Conservation (phyloP, 1,284 basidiomycete species). For the Ceratobasidium sp. region DNA sequence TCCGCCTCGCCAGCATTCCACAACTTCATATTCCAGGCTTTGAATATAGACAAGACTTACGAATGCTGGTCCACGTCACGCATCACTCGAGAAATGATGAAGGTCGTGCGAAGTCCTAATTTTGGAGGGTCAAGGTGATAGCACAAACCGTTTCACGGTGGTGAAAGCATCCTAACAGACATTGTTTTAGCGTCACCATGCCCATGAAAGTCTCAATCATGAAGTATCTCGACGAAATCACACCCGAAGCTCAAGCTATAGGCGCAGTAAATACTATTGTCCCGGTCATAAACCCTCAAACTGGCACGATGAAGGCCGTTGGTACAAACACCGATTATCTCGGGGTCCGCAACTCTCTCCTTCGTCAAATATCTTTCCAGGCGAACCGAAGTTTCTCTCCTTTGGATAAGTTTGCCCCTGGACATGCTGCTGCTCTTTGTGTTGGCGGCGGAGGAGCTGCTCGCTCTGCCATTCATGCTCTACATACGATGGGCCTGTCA, state of each 20-base stretch:
- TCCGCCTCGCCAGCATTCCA: slow-evolving; percentile 58
- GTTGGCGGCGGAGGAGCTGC: slow-evolving; percentile 59
- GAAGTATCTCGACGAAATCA: slow-evolving; percentile 56
- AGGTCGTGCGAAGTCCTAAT: slow-evolving; percentile 53
- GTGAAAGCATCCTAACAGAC: not conserved
- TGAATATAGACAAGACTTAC: slow-evolving; percentile 54
- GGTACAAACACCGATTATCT: slow-evolving; percentile 58
- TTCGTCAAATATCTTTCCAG: slow-evolving; percentile 49
- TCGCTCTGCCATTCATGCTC: slow-evolving; percentile 57
- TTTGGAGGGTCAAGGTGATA: slow-evolving; percentile 55
- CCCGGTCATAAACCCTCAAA: slow-evolving; percentile 52
- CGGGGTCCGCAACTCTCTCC: slow-evolving; percentile 57
- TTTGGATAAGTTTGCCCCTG: slow-evolving; percentile 50
- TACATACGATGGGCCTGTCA: slow-evolving; percentile 56
- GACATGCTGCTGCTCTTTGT: slow-evolving; percentile 54
- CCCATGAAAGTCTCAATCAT: slow-evolving; percentile 57
- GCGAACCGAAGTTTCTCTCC: slow-evolving; percentile 50
- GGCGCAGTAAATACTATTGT: slow-evolving; percentile 59
- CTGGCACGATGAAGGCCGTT: slow-evolving; percentile 53
- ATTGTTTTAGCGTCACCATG: slow-evolving; percentile 56
- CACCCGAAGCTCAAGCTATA: slow-evolving; percentile 54
- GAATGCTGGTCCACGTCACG: slow-evolving; percentile 57
- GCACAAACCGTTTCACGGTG: too few species aligned
- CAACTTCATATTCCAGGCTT: slow-evolving; percentile 55
- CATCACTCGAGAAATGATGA: slow-evolving; percentile 53